Evolutionary conservation across 2,329 filamentous ascomycete species (phyloP).

Genomic region (Aspergillus brunneoviolaceus): DNA sequence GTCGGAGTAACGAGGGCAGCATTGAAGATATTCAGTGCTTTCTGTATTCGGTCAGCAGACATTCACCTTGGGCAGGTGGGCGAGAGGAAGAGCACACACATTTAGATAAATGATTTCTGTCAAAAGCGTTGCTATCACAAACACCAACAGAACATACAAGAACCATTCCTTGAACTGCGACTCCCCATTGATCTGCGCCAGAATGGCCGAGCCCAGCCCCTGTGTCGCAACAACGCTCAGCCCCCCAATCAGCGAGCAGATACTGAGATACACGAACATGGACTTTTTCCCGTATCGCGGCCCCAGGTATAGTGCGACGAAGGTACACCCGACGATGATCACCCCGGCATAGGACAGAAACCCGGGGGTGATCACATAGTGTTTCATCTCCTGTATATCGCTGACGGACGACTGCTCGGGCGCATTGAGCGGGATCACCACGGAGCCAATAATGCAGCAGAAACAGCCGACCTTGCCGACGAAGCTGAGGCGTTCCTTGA

Average conservation of each 20-base stretch:
- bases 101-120: conserved; percentile 96
- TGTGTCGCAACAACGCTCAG: conserved; percentile 94
- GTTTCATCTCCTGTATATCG: conserved; percentile 89
- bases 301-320: conserved; percentile 76
- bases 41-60: conserved; percentile 55
- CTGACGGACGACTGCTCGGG: conserved; percentile 80
- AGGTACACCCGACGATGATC: conserved; percentile 69
- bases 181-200: conserved; percentile 77
- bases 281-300: conserved; percentile 92
- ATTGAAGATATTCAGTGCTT: conserved; percentile 97
- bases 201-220: conserved; percentile 84
- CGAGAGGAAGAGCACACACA: conserved; percentile 57
- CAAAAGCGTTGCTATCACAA: conserved; percentile 82
- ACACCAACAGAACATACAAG: conserved; percentile 84
- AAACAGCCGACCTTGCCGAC: conserved; percentile 96
- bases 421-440: conserved; percentile 93
- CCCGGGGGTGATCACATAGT: conserved; percentile 79
- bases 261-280: conserved; percentile 95
- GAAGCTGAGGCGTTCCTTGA: conserved; percentile 93
- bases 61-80: background rate
- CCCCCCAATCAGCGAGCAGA: conserved; percentile 92
- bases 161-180: conserved; percentile 98
- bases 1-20: conserved; percentile 95
- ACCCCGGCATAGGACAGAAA: conserved; percentile 84
- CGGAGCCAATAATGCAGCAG: conserved; percentile 86